Conservation (phyloP, 78 protist genomes). For the Polysphondylium violaceum region DNA sequence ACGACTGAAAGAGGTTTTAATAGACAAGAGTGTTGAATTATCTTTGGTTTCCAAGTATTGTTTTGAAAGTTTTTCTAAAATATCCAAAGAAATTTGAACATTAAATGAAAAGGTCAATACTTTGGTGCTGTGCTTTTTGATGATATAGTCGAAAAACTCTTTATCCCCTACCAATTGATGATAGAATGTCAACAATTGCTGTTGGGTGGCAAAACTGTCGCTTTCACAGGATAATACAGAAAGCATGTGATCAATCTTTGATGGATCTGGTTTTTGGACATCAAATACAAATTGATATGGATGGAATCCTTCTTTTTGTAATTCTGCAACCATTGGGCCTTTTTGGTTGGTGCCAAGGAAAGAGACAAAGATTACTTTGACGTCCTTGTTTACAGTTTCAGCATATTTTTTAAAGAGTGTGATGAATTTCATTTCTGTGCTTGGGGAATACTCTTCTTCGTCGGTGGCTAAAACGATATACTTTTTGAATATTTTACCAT, state of each 20-base stretch:
- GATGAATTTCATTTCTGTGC: too few relatives aligned
- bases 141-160: too few relatives aligned
- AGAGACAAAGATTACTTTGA: conserved; percentile 46
- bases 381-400: conserved; percentile 18
- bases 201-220: conserved; percentile 10
- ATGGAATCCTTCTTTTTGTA: neutral
- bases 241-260: conserved; percentile 46
- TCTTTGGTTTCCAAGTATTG: too few relatives aligned
- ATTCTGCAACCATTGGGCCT: conserved; percentile 66
- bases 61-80: too few relatives aligned
- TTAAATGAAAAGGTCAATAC: too few relatives aligned
- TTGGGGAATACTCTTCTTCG: conserved; percentile 37
- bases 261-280: conserved; percentile 38
- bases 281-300: conserved; percentile 59
- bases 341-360: conserved; percentile 25
- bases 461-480: conserved; percentile 51
- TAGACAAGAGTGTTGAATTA: too few relatives aligned
- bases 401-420: conserved; percentile 16
- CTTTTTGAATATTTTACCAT: conserved; percentile 1
- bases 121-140: too few relatives aligned
- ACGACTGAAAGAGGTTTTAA: too few relatives aligned
- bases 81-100: too few relatives aligned
- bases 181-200: too few relatives aligned
- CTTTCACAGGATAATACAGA: conserved; percentile 48
- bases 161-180: too few relatives aligned